A percentile compares a stretch with the other conserved stretches of the same genome.
Conservation (phyloP, 257 asterid genomes). For the Rauvolfia tetraphylla region DNA sequence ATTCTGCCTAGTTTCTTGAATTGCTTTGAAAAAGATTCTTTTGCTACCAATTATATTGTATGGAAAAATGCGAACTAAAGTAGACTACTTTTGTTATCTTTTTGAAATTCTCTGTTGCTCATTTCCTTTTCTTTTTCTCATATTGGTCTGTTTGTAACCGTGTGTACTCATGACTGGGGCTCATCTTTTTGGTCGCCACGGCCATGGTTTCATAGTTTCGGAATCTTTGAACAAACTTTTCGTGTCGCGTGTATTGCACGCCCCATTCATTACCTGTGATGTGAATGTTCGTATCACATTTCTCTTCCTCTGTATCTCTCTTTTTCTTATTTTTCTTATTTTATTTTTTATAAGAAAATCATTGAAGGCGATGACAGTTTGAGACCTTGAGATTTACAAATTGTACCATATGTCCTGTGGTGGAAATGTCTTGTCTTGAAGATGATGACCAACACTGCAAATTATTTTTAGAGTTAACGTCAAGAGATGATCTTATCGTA, state of each 20-base stretch:
- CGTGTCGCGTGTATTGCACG: background rate
- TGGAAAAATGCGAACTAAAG: slow-evolving; percentile 28
- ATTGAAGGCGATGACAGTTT: background rate
- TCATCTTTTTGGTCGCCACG: slow-evolving; percentile 4
- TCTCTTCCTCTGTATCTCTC: background rate
- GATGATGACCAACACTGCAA: too few relatives aligned
- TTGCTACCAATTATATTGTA: slow-evolving; percentile 6
- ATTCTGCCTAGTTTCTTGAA: slow-evolving; percentile 29
- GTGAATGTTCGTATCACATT: background rate
- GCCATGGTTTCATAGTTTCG: slow-evolving; percentile 1
- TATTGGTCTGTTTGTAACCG: slow-evolving; percentile 15
- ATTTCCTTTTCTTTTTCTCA: background rate
- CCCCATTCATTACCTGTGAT: background rate
- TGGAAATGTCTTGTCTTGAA: too few relatives aligned
- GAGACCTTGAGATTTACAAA: background rate
- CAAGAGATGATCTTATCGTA: too few relatives aligned
- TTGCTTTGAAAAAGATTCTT: slow-evolving; percentile 10
- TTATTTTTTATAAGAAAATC: too few relatives aligned
- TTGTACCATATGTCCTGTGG: too few relatives aligned
- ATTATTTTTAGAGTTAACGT: too few relatives aligned
- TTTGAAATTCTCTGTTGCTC: slow-evolving; percentile 17
- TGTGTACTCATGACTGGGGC: slow-evolving; percentile 15
- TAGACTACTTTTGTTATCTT: slow-evolving; percentile 23
- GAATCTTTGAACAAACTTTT: slow-evolving; percentile 11
- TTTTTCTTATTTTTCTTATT: too few relatives aligned